Evolutionary conservation across 805 yeast genomes (phyloP).

Genomic region (Torulaspora microellipsoides): DNA sequence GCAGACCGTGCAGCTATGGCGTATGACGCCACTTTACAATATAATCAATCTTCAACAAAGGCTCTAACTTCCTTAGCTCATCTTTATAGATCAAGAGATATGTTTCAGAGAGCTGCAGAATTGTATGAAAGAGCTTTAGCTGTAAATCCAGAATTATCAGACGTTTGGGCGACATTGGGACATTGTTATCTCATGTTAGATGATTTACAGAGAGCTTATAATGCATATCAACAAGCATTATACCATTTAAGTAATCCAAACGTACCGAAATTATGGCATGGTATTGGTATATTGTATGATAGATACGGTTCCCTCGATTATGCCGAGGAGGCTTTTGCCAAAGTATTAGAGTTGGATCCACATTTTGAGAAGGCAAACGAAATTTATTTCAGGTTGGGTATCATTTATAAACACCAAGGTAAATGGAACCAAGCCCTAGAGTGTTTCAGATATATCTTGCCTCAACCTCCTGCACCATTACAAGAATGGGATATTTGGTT

Average conservation of each 20-base stretch:
- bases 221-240: slow-evolving; percentile 94
- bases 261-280: slow-evolving; percentile 98
- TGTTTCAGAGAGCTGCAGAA: slow-evolving; percentile 92
- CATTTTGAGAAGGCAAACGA: slow-evolving; percentile 94
- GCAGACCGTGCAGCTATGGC: slow-evolving; percentile 85
- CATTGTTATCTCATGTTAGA: slow-evolving; percentile 97
- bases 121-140: slow-evolving; percentile 82
- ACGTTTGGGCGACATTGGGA: slow-evolving; percentile 94
- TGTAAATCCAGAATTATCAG: slow-evolving; percentile 83
- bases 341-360: slow-evolving; percentile 93
- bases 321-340: slow-evolving; percentile 97
- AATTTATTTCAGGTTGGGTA: slow-evolving; percentile 92
- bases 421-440: slow-evolving; percentile 84
- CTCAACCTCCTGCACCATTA: slow-evolving; percentile 90
- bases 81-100: slow-evolving; percentile 81
- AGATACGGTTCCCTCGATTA: slow-evolving; percentile 94
- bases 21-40: slow-evolving; percentile 81
- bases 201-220: slow-evolving; percentile 91
- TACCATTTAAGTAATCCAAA: slow-evolving; percentile 87
- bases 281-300: slow-evolving; percentile 94
- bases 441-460: slow-evolving; percentile 87
- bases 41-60: slow-evolving; percentile 79
- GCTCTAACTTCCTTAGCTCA: slow-evolving; percentile 84
- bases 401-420: slow-evolving; percentile 91
- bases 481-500: slow-evolving; percentile 98